phyloP scores from a whole-genome alignment of 768 basidiomycete genomes.

The Pleurotus eryngii region DNA sequence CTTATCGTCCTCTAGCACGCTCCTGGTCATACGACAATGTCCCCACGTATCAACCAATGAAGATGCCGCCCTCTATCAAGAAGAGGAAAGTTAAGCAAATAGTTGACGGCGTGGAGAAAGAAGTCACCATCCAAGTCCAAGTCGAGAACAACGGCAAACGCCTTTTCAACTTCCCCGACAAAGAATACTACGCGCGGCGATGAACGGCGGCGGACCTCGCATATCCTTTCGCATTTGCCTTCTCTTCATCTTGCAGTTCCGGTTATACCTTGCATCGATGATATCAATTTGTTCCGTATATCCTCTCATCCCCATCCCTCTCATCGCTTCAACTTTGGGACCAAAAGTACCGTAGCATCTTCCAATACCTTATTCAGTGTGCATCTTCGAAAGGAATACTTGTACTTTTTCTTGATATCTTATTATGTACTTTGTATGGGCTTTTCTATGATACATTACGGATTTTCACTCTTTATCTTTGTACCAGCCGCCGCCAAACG shows the following conservation, averaged over 20 bases:
- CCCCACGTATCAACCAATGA: too few species aligned
- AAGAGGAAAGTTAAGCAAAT: slow-evolving; percentile 19
- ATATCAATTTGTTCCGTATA: neutral
- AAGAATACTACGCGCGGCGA: slow-evolving; percentile 12
- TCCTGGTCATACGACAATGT: too few species aligned
- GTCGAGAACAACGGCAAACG: slow-evolving; percentile 54
- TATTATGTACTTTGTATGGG: too few species aligned
- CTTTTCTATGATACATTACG: too few species aligned
- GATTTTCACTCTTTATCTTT: too few species aligned
- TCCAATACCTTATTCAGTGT: too few species aligned
- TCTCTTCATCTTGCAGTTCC: neutral
- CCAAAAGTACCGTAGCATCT: neutral
- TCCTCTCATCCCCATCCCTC: neutral
- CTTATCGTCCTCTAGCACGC: too few species aligned
- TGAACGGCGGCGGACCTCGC: neutral
- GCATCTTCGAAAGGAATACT: too few species aligned
- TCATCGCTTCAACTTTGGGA: neutral
- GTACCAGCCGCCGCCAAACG: too few species aligned
- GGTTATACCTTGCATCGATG: neutral
- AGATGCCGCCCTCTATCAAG: too few species aligned
- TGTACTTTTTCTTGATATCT: too few species aligned
- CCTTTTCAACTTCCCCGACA: slow-evolving; percentile 66
- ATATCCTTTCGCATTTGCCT: neutral
- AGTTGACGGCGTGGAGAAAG: slow-evolving; percentile 50
- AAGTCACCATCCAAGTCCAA: slow-evolving; percentile 50